Base-by-base conservation (phyloP, 2,329 filamentous ascomycete genomes). In the Chaetomiaceae sp. region DNA sequence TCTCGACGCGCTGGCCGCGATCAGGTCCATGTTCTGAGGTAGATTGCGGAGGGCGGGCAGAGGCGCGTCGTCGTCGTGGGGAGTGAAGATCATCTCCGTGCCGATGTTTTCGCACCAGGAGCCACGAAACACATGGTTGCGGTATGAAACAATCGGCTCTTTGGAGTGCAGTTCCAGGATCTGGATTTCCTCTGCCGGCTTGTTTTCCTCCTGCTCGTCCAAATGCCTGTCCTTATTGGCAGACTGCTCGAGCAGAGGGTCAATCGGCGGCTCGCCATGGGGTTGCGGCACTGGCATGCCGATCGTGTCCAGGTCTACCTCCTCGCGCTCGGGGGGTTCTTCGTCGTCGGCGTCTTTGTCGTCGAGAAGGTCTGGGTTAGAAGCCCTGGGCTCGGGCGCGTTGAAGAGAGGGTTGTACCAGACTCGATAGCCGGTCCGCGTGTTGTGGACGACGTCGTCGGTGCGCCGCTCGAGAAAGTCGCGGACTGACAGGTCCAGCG, bases 51-150 rank as follows among this genome's bases (percentile, higher is more conserved):
- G 65, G 8, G 67, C 66, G 3, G 77, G 76, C 2, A 77, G 65
- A 8, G 65, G 65, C 10, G 65, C 60, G 49, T 68, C 58, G 6
- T 64, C 55, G 55, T 75, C 69, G 55, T 74, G 77, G 14, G 68
- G 69, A 1, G 76, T 77, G 61, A 96, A 85, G 37, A 95, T 79
- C 57, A 91, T 72, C 59, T 95, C 89, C 0, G 90, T 95, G 31
- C 92, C 92, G 38, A 95, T 80, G 53, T 89, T 86, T 55, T 87
- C 82, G 10, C 82, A 79, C 92, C 92, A 97, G 40, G 81, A 72
- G 57, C 89, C 92, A 56, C 82, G 83, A 64, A 91, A 93, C 19
- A 95, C 73, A 55, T 85, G 81, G 25, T 86, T 87, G 51, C 85
- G 79, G 68, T 95, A 95, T 19, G 86, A 86, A 53, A 96, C 77